phyloP scores from a whole-genome alignment of 148 eudicot species.

The Suaeda aralocaspica region DNA sequence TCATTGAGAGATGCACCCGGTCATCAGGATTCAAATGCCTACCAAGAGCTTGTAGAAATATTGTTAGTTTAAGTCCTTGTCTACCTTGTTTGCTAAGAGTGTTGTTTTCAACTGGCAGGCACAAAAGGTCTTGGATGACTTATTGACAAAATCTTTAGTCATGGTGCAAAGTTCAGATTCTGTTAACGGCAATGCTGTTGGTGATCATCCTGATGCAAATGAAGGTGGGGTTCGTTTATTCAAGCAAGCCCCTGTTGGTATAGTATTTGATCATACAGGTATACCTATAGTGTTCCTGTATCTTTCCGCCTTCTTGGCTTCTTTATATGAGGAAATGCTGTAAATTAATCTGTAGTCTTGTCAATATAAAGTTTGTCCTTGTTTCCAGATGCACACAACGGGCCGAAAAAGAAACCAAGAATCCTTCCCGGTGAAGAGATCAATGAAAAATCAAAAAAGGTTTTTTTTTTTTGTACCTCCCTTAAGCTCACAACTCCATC shows the following conservation, averaged over 20 bases:
- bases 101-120: conserved; percentile 41
- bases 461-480: conserved; percentile 14
- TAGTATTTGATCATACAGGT: conserved; percentile 76
- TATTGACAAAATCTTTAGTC: conserved; percentile 57
- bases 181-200: conserved; percentile 4
- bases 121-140: conserved; percentile 61
- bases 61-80: neutral
- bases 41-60: neutral
- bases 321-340: neutral
- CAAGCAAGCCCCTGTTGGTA: conserved; percentile 71
- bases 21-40: neutral
- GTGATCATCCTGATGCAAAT: conserved; percentile 26
- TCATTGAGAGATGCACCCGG: neutral
- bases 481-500: neutral
- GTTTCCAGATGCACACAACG: conserved; percentile 49
- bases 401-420: conserved; percentile 77
- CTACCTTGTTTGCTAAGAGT: neutral
- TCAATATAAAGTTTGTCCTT: conserved; percentile 4
- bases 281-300: neutral
- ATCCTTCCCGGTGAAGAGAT: conserved; percentile 57
- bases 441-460: conserved; percentile 83
- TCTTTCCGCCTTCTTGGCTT: neutral
- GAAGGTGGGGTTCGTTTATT: conserved; percentile 68
- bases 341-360: neutral
- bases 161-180: conserved; percentile 37